Conservation (phyloP, 2,329 filamentous ascomycete genomes). For the Phialophora expanda region DNA sequence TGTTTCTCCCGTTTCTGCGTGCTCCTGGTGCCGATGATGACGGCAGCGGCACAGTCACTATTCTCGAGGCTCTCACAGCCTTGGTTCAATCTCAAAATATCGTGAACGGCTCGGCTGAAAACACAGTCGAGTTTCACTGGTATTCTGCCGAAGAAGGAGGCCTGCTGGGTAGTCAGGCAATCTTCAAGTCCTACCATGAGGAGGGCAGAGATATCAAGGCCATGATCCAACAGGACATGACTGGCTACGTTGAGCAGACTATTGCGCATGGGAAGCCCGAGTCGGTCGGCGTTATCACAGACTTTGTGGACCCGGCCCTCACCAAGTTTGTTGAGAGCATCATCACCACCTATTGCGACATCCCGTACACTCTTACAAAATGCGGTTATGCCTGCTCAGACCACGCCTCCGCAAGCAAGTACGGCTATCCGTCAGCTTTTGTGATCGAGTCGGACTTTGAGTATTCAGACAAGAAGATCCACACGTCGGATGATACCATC, state of each 20-base stretch:
- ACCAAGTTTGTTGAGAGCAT: slow-evolving; percentile 91
- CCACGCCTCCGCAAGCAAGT: slow-evolving; percentile 69
- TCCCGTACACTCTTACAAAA: slow-evolving; percentile 84
- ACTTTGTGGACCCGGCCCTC: slow-evolving; percentile 81
- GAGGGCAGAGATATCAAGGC: slow-evolving; percentile 78
- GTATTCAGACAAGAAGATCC: slow-evolving; percentile 71
- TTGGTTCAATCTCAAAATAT: slow-evolving; percentile 76
- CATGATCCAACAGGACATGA: slow-evolving; percentile 99
- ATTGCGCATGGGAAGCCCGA: slow-evolving; percentile 81
- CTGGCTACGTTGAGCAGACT: slow-evolving; percentile 82
- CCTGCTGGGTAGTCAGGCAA: slow-evolving; percentile 83
- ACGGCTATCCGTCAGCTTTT: slow-evolving; percentile 69
- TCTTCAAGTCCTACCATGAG: slow-evolving; percentile 82
- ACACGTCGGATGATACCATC: slow-evolving; percentile 73
- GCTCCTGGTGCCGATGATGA: slow-evolving; percentile 96
- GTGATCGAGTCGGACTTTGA: slow-evolving; percentile 67
- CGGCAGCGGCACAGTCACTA: slow-evolving; percentile 90
- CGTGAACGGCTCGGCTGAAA: slow-evolving; percentile 71
- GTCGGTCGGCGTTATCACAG: slow-evolving; percentile 88
- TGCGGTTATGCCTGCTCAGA: slow-evolving; percentile 85
- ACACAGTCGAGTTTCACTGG: slow-evolving; percentile 97
- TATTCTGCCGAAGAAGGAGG: slow-evolving; percentile 91
- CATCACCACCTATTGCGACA: slow-evolving; percentile 84
- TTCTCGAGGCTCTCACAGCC: slow-evolving; percentile 85
- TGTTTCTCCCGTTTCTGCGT: slow-evolving; percentile 81